A percentile compares a stretch with the other conserved stretches of the same genome.
phyloP scores from a whole-genome alignment of 2,329 filamentous ascomycete species.

The Epichloe brachyelytri region DNA sequence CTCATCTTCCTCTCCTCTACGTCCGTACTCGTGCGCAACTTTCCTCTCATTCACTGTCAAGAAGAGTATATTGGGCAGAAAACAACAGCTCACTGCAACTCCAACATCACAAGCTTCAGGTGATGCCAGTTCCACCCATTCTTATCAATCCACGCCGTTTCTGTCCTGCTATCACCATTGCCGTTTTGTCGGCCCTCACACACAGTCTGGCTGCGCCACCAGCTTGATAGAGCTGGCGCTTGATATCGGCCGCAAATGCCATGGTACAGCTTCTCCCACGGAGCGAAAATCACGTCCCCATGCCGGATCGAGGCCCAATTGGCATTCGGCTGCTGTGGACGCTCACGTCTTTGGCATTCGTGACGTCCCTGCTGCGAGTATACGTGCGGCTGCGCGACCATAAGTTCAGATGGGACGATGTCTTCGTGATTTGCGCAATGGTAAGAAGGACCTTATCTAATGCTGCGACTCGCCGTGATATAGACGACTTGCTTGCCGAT shows the following conservation, averaged over 20 bases:
- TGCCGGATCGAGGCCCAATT: slow-evolving; percentile 7
- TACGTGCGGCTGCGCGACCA: slow-evolving; percentile 5
- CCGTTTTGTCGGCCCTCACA: no score
- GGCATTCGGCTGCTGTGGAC: slow-evolving; percentile 8
- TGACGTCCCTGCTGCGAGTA: slow-evolving; percentile 8
- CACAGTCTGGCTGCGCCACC: background rate
- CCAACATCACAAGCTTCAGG: no score
- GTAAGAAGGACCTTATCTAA: background rate
- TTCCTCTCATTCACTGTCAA: no score
- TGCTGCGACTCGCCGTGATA: background rate
- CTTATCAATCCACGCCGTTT: no score
- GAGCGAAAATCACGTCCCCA: background rate
- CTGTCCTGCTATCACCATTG: no score
- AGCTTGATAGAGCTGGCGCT: background rate
- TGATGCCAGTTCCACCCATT: no score
- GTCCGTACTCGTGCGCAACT: no score
- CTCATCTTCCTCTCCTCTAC: no score
- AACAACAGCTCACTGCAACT: no score
- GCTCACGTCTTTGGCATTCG: slow-evolving; percentile 8
- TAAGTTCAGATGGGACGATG: slow-evolving; percentile 11
- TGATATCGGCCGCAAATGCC: background rate
- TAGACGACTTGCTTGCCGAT: no score
- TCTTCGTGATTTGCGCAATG: slow-evolving; percentile 11
- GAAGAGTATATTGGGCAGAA: no score
- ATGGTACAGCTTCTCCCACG: background rate